Evolutionary conservation across 805 yeast species (phyloP), one percentile per base, ranked within the genome.

Genomic region (Candida vaughaniae): DNA sequence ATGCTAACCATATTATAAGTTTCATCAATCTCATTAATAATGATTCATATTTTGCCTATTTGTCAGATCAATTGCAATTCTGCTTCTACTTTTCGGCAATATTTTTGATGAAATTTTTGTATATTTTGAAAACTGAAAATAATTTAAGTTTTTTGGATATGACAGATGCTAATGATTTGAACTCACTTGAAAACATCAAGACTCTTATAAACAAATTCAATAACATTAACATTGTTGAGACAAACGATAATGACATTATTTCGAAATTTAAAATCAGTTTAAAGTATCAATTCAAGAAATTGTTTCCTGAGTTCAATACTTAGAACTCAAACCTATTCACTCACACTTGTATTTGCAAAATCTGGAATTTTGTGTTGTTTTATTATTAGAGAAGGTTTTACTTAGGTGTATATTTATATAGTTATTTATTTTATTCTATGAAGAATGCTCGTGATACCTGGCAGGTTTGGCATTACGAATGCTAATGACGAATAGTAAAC

Each of bases 31-130:
- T 51, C 16, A 66, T 72, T 16, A 69, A 62, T 17, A 64, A 70
- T 42, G 80, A 75, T 49, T 66, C 77, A 3, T 79, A 78, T 49
- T 83, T 83, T 58, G 81, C 83, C 0, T 78, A 76, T 49, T 64
- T 83, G n/a, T 78, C 85, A 9, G 89, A 83, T 60, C 86, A 80
- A 58, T 65, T 82, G 29, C 86, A 78, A 51, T 68, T 80, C 39
- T 66, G 69, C 32, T 65, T 74, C 39, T 69, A 69, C 36, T 73
- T 64, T 48, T 56, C 72, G 14, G 66, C 69, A 0, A 40, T 68
- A 4, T 45, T 71, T 11, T 52, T 71, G 33, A 45, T 71, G 10
- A 61, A 57, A 35, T 41, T 56, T 5, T 25, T 58, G 29, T 27
- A 35, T n/a, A 38, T 32, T 25, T 35, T 49, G 5, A 23, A 29